Evolutionary conservation across 306 rosid species (phyloP), one percentile per base, ranked within the genome.

Genomic region (Morella rubra): DNA sequence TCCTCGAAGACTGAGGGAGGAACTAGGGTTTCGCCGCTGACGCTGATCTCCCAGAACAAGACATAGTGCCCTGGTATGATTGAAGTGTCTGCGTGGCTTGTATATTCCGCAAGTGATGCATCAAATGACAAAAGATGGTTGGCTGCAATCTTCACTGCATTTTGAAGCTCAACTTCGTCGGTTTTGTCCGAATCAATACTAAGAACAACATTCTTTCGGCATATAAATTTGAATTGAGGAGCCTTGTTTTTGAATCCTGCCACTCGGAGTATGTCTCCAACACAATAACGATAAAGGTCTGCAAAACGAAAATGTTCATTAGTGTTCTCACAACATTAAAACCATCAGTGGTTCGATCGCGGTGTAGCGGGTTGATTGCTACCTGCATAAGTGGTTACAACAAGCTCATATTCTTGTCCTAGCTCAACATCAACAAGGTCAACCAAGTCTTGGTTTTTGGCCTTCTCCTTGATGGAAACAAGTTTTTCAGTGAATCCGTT

Each of bases 241-340:
- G 94, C 86, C 72, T 84, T 85, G 87, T 90, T 90, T 73, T 87
- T 87, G 87, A 90, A 90, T 71, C 91, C 90, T 1, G 89, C 80
- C 24, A 89, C 93, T 16, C 83, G 79, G 47, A 87, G 87, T 67
- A 89, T 80, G 80, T 90, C 90, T 24, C 91, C 94, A 4, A 86
- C 89, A 11, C 81, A 55, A 74, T 90, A 90, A 22, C 90, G 81
- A 16, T 87, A 90, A 20, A 90, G 90, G 1, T 91, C 94, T 89
- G 79, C 42, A 72, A 37, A 0, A 55, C 16, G 20, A 41, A 4
- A 54, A 82, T 52, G 9, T 32, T 19, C 51, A 51, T 41, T 56
- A 7, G 55, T 27, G 52, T 49, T 49, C 14, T 49, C 13, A 49
- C 52, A 11, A 49, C 14, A 49, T 49, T 0, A 20, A 56, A 56